phyloP scores from a whole-genome alignment of 495 filamentous ascomycete genomes.

The Penicillium pancosmium region DNA sequence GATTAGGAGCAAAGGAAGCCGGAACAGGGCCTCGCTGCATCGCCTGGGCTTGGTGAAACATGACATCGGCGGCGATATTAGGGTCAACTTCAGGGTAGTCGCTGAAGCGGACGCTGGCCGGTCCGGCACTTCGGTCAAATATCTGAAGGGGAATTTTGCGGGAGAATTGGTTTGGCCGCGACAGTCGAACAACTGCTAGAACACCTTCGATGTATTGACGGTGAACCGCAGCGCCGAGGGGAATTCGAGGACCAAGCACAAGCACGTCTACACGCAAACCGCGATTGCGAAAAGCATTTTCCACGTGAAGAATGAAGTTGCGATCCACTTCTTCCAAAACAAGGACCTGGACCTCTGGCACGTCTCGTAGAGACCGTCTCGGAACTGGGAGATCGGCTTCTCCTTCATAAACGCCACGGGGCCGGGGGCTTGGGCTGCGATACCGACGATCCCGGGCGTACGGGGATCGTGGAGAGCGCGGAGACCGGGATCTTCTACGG shows the following conservation, averaged over 20 bases:
- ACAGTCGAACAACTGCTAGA: conserved; percentile 77
- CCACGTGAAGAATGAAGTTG: conserved; percentile 80
- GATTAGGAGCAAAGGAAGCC: conserved; percentile 45
- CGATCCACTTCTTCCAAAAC: conserved; percentile 77
- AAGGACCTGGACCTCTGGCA: conserved; percentile 91
- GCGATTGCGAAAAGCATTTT: conserved; percentile 69
- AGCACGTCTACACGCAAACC: conserved; percentile 76
- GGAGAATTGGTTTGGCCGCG: conserved; percentile 62
- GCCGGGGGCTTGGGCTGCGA: conserved; percentile 68
- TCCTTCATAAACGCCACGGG: conserved; percentile 51
- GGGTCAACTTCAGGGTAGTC: conserved; percentile 84
- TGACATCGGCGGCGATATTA: conserved; percentile 74
- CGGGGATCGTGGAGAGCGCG: conserved; percentile 55
- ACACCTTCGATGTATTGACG: conserved; percentile 90
- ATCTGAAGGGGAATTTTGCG: conserved; percentile 78
- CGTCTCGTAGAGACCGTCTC: conserved; percentile 69
- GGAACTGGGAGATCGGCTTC: conserved; percentile 72
- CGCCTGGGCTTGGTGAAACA: conserved; percentile 70
- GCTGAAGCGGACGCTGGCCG: conserved; percentile 74
- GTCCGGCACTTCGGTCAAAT: conserved; percentile 76
- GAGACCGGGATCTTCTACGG: conserved; percentile 71
- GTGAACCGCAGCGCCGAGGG: conserved; percentile 74
- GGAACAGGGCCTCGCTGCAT: conserved; percentile 48
- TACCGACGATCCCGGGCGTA: conserved; percentile 61
- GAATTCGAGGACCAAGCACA: conserved; percentile 74